Base-by-base conservation (phyloP, 2,329 filamentous ascomycete species). In the Trichoderma koningiopsis region DNA sequence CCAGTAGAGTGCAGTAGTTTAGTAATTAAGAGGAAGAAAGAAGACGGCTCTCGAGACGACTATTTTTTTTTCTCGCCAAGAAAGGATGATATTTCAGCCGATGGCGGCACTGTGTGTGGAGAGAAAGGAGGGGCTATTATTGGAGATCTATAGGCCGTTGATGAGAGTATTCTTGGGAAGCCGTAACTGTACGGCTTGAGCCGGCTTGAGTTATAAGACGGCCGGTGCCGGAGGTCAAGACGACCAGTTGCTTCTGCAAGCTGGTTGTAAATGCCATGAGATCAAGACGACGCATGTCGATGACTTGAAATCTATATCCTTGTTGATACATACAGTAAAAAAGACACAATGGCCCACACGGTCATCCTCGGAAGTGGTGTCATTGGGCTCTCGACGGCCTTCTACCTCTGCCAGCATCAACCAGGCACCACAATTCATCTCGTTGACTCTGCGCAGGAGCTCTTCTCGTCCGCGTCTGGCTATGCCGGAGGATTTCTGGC, bases 401-500 rank as follows among this genome's bases (percentile, higher is more conserved):
- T 90, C 79, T 93, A 92, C 76, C 85, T 94, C 37, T 87, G 88
- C 7, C 78, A 80, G 66, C 81, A 81, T 71, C 81, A 84, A 72
- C 77, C 81, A 0, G 77, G 77, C 0, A 79, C 77, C 7, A 79
- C 76, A 24, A 81, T 86, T 65, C 83, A 85, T 71, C 77, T 86
- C 8, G 79, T 86, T 43, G 84, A 86, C 64, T 75, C 81, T 0
- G 81, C 82, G 0, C 76, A 80, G 1, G 77, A 87, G 71, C 84
- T 94, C 37, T 93, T 94, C 78, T 85, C 87, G 13, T 92, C 89
- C 35, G 91, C 92, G 0, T 94, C 91, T 2, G 91, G 92, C 1
- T 89, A 87, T 72, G 91, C 91, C 0, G 92, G 86, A 22, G 92
- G 92, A 0, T 95, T 94, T 75, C 76, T 94, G 10, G 91, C 91